Base-by-base conservation (phyloP, 441 rosid genomes). In the Heliophila coronopifolia region DNA sequence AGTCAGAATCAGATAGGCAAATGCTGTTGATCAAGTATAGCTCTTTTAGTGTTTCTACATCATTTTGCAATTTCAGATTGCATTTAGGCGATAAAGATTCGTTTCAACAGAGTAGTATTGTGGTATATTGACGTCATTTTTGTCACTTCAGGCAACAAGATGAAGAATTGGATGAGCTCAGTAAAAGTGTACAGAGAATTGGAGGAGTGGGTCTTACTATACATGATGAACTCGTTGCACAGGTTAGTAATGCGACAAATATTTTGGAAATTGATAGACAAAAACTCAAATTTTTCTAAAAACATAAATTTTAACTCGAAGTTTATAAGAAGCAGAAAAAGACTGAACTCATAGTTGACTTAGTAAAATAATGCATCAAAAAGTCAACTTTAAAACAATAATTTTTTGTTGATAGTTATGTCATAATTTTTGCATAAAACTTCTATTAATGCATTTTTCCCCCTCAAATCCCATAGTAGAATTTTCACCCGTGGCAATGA, bases 191-290 rank as follows among this genome's bases (percentile, higher is more conserved):
- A 63, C 78, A 80, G 73, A 80, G 97, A 59, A 84, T 93, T 41
- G 99, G 99, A 34, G 88, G 88, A 49, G 95, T 93, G 56, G 97
- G 99, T 49, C 93, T 88, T 30, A 86, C 99, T 30, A 93, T 93
- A 71, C 97, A 83, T 6, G 99, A 93, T 14, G 99, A 93, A 58
- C 97, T 93, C 32, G 68, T 70, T 66, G 78, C 93, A 36, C 99
- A 93, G 82, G 99, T 66, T 17, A 45, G 56, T 53, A 16, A 20
- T n/a, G n/a, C n/a, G n/a, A n/a, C n/a, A n/a, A n/a, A n/a, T n/a
- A n/a, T n/a, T n/a, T n/a, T n/a, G n/a, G n/a, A n/a, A n/a, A n/a
- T n/a, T n/a, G n/a, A n/a, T n/a, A n/a, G n/a, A n/a, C n/a, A n/a
- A n/a, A n/a, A n/a, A n/a, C n/a, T n/a, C n/a, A n/a, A n/a, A n/a